These are phyloP conservation scores for Coemansia sp. DNA, from an alignment of 192 early-diverging fungal genomes.

Conservation along the genomic window DNA sequence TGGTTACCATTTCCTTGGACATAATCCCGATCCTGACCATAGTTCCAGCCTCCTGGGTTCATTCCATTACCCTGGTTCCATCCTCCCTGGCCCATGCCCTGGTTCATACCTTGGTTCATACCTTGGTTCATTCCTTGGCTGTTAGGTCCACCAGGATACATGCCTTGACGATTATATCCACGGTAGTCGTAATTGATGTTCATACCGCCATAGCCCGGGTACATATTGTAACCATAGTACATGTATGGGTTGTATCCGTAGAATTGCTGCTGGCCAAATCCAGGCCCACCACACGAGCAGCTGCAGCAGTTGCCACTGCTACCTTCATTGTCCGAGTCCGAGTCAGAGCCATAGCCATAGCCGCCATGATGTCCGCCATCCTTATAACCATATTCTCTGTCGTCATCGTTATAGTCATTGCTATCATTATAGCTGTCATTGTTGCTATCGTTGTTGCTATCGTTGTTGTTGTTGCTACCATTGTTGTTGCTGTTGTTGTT, in stretches of 20 bases:
- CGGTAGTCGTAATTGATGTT: slow-evolving; percentile 2
- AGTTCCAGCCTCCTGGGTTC: too few species aligned
- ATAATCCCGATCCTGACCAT: too few species aligned
- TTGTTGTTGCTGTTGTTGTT: neutral
- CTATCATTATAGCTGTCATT: neutral
- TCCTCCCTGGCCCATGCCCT: too few species aligned
- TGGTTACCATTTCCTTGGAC: too few species aligned
- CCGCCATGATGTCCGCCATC: neutral
- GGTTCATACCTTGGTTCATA: too few species aligned
- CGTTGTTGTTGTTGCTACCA: neutral
- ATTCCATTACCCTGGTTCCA: too few species aligned
- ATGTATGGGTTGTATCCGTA: slow-evolving; percentile 5
- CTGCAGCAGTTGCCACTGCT: slow-evolving; percentile 1
- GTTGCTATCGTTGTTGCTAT: neutral
- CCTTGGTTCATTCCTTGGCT: too few species aligned
- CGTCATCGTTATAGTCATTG: neutral
- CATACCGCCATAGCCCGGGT: neutral
- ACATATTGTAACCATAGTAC: neutral
- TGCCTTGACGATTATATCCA: too few species aligned
- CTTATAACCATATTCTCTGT: neutral
- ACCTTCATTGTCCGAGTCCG: neutral
- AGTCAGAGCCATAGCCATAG: neutral
- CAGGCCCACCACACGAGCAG: slow-evolving; percentile 8
- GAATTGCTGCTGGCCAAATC: slow-evolving; percentile 8
- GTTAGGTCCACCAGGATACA: too few species aligned